These are phyloP conservation scores for Penicillium sp. DNA, from an alignment of 2,329 filamentous ascomycete genomes.

Conservation along the genomic window DNA sequence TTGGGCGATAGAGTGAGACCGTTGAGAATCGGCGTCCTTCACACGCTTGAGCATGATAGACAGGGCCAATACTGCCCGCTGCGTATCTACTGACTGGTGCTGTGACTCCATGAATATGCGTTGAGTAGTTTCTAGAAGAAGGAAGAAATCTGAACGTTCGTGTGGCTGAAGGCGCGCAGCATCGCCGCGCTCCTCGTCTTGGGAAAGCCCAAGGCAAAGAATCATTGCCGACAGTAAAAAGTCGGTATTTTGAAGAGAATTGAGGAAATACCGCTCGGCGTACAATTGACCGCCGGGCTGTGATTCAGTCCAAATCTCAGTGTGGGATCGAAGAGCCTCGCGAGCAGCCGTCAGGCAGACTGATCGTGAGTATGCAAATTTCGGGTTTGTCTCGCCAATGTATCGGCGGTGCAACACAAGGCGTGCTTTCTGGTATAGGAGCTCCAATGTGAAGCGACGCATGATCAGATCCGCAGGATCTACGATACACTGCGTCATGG, in stretches of 20 bases:
- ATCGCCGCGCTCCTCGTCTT: slow-evolving; percentile 17
- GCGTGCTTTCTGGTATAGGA: slow-evolving; percentile 54
- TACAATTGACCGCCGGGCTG: slow-evolving; percentile 57
- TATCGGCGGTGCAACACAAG: slow-evolving; percentile 58
- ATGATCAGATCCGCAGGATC: slow-evolving; percentile 55
- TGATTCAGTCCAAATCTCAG: slow-evolving; percentile 52
- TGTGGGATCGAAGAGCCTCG: slow-evolving; percentile 51
- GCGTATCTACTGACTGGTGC: slow-evolving; percentile 28
- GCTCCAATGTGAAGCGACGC: slow-evolving; percentile 53
- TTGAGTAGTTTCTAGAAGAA: slow-evolving; percentile 29
- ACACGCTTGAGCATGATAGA: slow-evolving; percentile 32
- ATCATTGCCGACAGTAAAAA: slow-evolving; percentile 64
- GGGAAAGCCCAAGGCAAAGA: slow-evolving; percentile 51
- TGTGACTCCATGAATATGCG: slow-evolving; percentile 27
- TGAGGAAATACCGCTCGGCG: slow-evolving; percentile 59
- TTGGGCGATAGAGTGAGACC: slow-evolving; percentile 4
- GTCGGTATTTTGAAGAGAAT: slow-evolving; percentile 60
- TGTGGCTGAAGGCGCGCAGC: slow-evolving; percentile 3
- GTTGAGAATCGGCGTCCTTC: slow-evolving; percentile 6
- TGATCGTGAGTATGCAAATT: slow-evolving; percentile 46
- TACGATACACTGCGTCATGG: slow-evolving; percentile 43
- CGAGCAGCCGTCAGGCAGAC: slow-evolving; percentile 52
- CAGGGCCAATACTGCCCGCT: slow-evolving; percentile 29
- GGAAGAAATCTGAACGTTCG: slow-evolving; percentile 24
- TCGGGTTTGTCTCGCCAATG: slow-evolving; percentile 43